These are phyloP conservation scores for Climacium dendroides DNA, from an alignment of 225 moss, liverwort and hornwort species.

Conservation along the genomic window DNA sequence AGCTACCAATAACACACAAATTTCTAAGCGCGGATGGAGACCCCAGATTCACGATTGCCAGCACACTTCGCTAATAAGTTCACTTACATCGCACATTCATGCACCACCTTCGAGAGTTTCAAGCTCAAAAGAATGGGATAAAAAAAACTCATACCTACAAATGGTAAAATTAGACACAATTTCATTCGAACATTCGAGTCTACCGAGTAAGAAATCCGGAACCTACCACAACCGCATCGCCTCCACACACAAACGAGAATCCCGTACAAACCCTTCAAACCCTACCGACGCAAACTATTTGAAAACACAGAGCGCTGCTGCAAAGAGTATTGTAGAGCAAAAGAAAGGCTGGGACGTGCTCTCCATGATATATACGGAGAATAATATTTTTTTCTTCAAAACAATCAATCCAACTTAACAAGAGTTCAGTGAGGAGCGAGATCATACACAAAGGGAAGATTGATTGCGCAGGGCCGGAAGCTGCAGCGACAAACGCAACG, in stretches of 20 bases:
- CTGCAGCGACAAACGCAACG: background rate
- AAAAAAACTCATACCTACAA: background rate
- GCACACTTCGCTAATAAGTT: background rate
- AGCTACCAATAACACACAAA: background rate
- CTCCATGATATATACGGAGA: background rate
- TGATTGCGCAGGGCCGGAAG: background rate
- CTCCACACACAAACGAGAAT: background rate
- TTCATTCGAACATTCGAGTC: background rate
- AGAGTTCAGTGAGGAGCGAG: background rate
- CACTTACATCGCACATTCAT: background rate
- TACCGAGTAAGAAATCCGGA: background rate
- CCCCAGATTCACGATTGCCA: background rate
- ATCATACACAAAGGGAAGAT: background rate
- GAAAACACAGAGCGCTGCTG: background rate
- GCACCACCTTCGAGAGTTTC: background rate
- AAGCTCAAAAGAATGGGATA: background rate
- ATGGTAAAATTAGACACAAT: background rate
- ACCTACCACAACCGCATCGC: background rate
- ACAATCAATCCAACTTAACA: background rate
- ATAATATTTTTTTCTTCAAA: too few relatives aligned
- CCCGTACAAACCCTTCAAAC: background rate
- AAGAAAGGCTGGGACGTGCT: background rate
- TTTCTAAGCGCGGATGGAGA: background rate
- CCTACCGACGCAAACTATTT: background rate
- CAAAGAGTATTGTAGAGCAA: background rate